phyloP scores from a whole-genome alignment of 2,329 filamentous ascomycete genomes.

The Mycocentrospora acerina region DNA sequence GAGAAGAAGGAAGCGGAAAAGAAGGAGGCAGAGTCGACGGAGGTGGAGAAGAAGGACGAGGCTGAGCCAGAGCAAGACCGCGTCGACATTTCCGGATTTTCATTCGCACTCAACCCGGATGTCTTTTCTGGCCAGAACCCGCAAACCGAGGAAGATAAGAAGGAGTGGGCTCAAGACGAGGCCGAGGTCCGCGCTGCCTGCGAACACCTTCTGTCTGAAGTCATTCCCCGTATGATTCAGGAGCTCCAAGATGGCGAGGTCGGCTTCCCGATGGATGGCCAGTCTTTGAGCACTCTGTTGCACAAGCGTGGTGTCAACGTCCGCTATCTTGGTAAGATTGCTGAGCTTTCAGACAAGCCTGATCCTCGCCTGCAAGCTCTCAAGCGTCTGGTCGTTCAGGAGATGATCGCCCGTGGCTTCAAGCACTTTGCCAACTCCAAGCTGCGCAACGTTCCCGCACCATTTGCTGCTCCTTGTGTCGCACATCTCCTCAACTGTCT shows the following conservation, averaged over 20 bases:
- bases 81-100: conserved; percentile 84
- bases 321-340: conserved; percentile 87
- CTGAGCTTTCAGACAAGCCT: conserved; percentile 61
- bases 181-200: conserved; percentile 83
- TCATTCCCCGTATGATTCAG: conserved; percentile 81
- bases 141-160: conserved; percentile 87
- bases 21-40: conserved; percentile 7
- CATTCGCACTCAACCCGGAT: conserved; percentile 89
- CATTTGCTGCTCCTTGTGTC: conserved; percentile 76
- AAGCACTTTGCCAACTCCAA: conserved; percentile 86
- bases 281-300: conserved; percentile 81
- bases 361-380: conserved; percentile 74
- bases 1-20: conserved; percentile 22
- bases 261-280: conserved; percentile 98
- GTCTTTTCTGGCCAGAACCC: conserved; percentile 91
- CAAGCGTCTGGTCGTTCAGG: conserved; percentile 75
- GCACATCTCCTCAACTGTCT: conserved; percentile 93
- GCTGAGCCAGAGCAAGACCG: conserved; percentile 58
- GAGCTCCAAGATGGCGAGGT: conserved; percentile 91
- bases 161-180: conserved; percentile 79
- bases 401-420: conserved; percentile 94
- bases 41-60: conserved; percentile 9
- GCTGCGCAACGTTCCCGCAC: conserved; percentile 74
- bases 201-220: conserved; percentile 70
- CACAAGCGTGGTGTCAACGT: conserved; percentile 98